Conservation (phyloP, 1,284 basidiomycete species). For the Ceratobasidium sp. region DNA sequence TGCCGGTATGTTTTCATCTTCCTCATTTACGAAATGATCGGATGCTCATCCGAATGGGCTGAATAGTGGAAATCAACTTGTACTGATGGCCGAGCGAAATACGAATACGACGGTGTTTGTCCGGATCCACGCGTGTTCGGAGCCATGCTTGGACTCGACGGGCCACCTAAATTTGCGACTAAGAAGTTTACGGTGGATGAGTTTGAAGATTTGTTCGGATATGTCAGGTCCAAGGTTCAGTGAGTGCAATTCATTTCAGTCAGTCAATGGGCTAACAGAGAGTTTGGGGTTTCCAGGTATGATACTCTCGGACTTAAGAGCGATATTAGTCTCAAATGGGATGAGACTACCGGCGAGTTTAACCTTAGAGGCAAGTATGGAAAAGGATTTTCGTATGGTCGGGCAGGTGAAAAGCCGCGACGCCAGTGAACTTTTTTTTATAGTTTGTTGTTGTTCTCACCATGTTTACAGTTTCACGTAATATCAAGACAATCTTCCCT, state of each 20-base stretch:
- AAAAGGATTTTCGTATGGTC: not conserved
- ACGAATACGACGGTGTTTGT: constrained; percentile 15
- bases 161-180: not conserved
- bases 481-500: too few species aligned
- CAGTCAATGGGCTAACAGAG: too few species aligned
- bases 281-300: constrained; percentile 13
- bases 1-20: not conserved
- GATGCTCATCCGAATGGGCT: not conserved
- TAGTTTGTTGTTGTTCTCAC: too few species aligned
- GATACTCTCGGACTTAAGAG: constrained; percentile 28
- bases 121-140: constrained; percentile 21
- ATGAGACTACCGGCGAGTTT: constrained; percentile 40
- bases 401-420: too few species aligned
- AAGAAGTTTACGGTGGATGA: constrained; percentile 14
- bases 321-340: constrained; percentile 39
- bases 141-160: not conserved
- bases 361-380: constrained; percentile 34
- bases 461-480: too few species aligned
- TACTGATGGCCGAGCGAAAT: constrained; percentile 5
- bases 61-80: constrained; percentile 31
- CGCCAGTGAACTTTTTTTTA: too few species aligned
- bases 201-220: constrained; percentile 29
- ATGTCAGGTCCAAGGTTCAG: not conserved
- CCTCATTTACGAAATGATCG: not conserved
- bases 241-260: not conserved